phyloP scores from a whole-genome alignment of 352 stramenopile species.

The Phytophthora europaea region DNA sequence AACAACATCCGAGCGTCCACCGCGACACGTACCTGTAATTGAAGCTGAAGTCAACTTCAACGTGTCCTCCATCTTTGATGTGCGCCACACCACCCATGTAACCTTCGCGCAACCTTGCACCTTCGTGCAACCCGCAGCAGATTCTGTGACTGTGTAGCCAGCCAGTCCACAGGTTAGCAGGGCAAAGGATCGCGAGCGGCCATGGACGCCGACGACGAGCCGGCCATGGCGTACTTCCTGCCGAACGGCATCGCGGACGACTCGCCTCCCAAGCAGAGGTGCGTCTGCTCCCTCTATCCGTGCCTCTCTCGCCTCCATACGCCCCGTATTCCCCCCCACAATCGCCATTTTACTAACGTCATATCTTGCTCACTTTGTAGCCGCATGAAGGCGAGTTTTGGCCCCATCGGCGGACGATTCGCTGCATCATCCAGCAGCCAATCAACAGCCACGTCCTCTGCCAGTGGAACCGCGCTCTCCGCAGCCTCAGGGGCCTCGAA shows the following conservation, averaged over 20 bases:
- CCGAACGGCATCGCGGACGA: slow-evolving; percentile 88
- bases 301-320: background rate
- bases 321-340: slow-evolving; percentile 7
- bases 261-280: slow-evolving; percentile 79
- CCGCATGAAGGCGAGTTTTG: slow-evolving; percentile 51
- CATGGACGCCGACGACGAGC: slow-evolving; percentile 68
- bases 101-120: slow-evolving; percentile 4
- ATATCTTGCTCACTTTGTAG: slow-evolving; percentile 20
- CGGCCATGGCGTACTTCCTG: slow-evolving; percentile 83
- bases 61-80: background rate
- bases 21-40: background rate
- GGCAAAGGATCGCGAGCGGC: slow-evolving; percentile 11
- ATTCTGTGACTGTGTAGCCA: slow-evolving; percentile 11
- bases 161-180: slow-evolving; percentile 20
- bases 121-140: slow-evolving; percentile 20
- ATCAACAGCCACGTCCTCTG: slow-evolving; percentile 3
- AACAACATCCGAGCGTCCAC: slow-evolving; percentile 36
- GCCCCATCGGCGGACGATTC: slow-evolving; percentile 51
- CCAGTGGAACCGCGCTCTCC: slow-evolving; percentile 1
- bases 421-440: background rate
- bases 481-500: slow-evolving; percentile 13
- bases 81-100: background rate
- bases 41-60: background rate
- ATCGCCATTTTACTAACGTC: slow-evolving; percentile 13
- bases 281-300: slow-evolving; percentile 13